These are phyloP conservation scores for Blastocystis sp. DNA, from an alignment of 352 stramenopile genomes.

Conservation along the genomic window DNA sequence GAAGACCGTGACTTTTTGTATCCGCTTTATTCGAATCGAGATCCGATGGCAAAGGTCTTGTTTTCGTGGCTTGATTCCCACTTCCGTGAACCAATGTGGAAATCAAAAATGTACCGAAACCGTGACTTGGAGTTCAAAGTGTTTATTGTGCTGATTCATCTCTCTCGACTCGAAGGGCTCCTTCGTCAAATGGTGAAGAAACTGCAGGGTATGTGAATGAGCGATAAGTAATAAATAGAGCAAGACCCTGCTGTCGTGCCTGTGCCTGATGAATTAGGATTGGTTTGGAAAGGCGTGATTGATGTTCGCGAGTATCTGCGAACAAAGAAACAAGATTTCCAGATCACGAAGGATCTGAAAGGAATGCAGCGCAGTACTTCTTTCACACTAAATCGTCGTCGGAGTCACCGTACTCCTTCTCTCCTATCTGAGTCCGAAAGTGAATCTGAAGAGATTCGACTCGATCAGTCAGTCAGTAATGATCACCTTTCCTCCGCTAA, in stretches of 20 bases:
- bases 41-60: constrained; percentile 19
- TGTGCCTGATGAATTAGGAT: constrained; percentile 1
- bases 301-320: constrained; percentile 30
- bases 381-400: constrained; percentile 14
- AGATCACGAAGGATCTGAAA: constrained; percentile 59
- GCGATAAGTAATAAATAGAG: neutral
- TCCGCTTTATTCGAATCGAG: neutral
- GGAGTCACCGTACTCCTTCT: neutral
- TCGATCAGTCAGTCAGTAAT: neutral
- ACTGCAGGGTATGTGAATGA: neutral
- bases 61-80: constrained; percentile 33
- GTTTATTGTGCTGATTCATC: constrained; percentile 49
- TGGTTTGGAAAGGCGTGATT: constrained; percentile 25
- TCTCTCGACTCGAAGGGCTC: neutral
- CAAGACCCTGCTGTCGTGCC: neutral
- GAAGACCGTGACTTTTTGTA: constrained; percentile 29
- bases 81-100: constrained; percentile 46
- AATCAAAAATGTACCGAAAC: constrained; percentile 34
- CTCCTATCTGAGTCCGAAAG: constrained; percentile 12
- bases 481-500: neutral
- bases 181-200: constrained; percentile 8
- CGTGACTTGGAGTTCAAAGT: neutral
- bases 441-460: constrained; percentile 17
- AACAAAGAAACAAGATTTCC: constrained; percentile 52
- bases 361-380: constrained; percentile 57